Conservation (phyloP, 768 basidiomycete genomes). For the Tulasnella calospora region DNA sequence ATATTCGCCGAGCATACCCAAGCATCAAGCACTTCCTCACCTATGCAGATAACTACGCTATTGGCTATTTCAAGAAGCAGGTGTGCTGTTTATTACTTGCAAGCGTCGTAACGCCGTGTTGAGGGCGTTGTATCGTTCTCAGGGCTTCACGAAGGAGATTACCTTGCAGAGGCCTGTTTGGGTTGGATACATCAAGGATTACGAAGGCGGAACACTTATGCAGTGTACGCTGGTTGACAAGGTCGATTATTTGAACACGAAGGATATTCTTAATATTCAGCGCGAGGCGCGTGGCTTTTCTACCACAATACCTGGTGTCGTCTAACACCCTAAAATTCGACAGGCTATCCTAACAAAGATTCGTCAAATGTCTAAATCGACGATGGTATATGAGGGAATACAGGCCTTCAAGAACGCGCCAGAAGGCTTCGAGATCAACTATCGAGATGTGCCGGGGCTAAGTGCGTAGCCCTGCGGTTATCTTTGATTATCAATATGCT, state of each 20-base stretch:
- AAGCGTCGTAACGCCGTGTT: not conserved
- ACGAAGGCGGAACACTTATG: constrained; percentile 99
- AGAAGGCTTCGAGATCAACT: constrained; percentile 51
- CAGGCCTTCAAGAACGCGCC: constrained; percentile 64
- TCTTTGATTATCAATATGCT: not conserved
- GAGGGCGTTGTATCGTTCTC: not conserved
- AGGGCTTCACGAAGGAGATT: constrained; percentile 95
- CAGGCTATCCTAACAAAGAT: constrained; percentile 83
- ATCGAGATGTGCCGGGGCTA: constrained; percentile 81
- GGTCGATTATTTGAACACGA: constrained; percentile 81
- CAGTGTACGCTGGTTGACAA: constrained; percentile 87
- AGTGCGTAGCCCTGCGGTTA: constrained; percentile 46
- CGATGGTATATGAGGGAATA: constrained; percentile 76
- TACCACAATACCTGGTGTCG: not conserved
- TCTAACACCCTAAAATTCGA: not conserved
- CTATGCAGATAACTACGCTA: constrained; percentile 98
- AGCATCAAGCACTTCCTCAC: constrained; percentile 93
- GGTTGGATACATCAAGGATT: constrained; percentile 99
- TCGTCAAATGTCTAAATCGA: constrained; percentile 74
- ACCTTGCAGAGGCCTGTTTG: constrained; percentile 83
- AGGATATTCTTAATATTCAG: constrained; percentile 68
- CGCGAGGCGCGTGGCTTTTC: constrained; percentile 51
- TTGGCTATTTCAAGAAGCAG: constrained; percentile 99
- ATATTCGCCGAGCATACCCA: constrained; percentile 77
- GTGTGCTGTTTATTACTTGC: constrained; percentile 31